Conservation (phyloP, 306 rosid genomes). For the Vachellia collinsii region DNA sequence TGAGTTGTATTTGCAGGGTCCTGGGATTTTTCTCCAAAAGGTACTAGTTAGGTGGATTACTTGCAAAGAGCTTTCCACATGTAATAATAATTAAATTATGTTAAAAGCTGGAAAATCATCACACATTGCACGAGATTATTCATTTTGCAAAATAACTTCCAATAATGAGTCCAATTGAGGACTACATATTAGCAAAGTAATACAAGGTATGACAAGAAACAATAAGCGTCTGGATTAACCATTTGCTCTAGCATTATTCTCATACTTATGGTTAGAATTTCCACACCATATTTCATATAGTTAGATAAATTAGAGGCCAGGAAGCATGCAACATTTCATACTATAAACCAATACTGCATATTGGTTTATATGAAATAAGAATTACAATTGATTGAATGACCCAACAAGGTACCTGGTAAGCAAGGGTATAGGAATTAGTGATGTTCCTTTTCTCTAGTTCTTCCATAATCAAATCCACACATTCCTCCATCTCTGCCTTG, state of each 20-base stretch:
- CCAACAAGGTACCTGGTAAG: constrained; percentile 72
- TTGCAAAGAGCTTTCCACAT: constrained; percentile 30
- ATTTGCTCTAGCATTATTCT: constrained; percentile 17
- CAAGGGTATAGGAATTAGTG: constrained; percentile 79
- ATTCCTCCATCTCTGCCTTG: constrained; percentile 99
- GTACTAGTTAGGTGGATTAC: constrained; percentile 3
- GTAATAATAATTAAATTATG: constrained; percentile 7
- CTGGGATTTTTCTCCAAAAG: neutral
- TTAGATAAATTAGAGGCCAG: constrained; percentile 7
- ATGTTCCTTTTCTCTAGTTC: constrained; percentile 83
- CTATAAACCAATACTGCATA: constrained; percentile 16
- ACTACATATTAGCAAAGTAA: constrained; percentile 13
- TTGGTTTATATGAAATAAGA: constrained; percentile 25
- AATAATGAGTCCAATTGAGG: constrained; percentile 6
- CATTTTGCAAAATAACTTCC: neutral
- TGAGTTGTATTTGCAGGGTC: neutral
- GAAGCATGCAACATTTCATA: neutral
- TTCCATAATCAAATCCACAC: constrained; percentile 90
- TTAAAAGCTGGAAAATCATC: constrained; percentile 9
- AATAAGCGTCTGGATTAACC: neutral
- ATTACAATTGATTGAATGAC: neutral
- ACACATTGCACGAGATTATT: constrained; percentile 8
- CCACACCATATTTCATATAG: neutral
- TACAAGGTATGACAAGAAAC: constrained; percentile 19
- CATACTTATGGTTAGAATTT: constrained; percentile 6